These are phyloP conservation scores for Populus nigra DNA, from an alignment of 345 rosid species.

Conservation along the genomic window DNA sequence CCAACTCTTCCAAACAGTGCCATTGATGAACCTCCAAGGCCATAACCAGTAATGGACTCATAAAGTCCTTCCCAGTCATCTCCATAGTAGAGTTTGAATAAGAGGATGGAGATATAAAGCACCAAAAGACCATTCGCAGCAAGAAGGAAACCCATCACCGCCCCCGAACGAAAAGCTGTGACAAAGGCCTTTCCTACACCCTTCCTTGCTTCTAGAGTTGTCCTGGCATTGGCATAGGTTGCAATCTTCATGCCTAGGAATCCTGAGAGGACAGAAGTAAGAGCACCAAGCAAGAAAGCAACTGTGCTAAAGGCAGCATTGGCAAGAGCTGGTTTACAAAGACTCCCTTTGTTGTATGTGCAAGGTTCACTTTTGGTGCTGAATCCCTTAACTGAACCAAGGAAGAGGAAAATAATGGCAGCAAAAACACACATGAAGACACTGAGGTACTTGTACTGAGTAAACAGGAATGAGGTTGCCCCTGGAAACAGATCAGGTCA, in stretches of 20 bases:
- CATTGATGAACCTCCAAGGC: slow-evolving; percentile 67
- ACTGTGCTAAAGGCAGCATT: slow-evolving; percentile 58
- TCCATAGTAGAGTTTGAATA: slow-evolving; percentile 62
- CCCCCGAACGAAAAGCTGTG: slow-evolving; percentile 58
- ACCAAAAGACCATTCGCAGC: slow-evolving; percentile 72
- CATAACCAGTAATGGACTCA: slow-evolving; percentile 72
- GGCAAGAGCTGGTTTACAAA: slow-evolving; percentile 64
- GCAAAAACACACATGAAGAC: slow-evolving; percentile 50
- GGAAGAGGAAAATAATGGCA: slow-evolving; percentile 54
- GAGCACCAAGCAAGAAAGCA: slow-evolving; percentile 67
- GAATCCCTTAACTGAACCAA: slow-evolving; percentile 66
- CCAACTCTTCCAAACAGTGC: slow-evolving; percentile 74
- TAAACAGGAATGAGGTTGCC: slow-evolving; percentile 60
- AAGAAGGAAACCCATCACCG: slow-evolving; percentile 74
- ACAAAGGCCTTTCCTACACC: slow-evolving; percentile 67
- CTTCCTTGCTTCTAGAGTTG: slow-evolving; percentile 62
- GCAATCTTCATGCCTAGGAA: slow-evolving; percentile 76
- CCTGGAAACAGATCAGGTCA: slow-evolving; percentile 35
- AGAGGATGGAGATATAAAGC: slow-evolving; percentile 47
- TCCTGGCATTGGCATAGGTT: slow-evolving; percentile 68
- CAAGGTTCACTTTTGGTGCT: slow-evolving; percentile 62
- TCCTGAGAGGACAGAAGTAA: slow-evolving; percentile 64
- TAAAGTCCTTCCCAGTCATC: slow-evolving; percentile 76
- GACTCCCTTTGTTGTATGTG: slow-evolving; percentile 48
- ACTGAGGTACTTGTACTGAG: slow-evolving; percentile 58